phyloP scores from a whole-genome alignment of 805 yeast species.

The Candida koratica region DNA sequence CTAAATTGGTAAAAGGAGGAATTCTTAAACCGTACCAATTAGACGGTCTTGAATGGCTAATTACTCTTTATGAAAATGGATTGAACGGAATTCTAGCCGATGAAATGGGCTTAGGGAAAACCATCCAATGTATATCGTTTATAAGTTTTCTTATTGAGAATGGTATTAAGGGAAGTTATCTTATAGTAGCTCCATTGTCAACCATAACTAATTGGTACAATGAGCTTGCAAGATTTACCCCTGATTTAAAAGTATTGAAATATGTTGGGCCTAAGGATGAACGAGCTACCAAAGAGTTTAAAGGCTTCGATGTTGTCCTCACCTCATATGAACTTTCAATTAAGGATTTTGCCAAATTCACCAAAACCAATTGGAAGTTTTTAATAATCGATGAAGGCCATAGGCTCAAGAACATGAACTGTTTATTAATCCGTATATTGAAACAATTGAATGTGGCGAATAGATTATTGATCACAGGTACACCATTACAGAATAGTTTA shows the following conservation, averaged over 20 bases:
- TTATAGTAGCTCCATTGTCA: slow-evolving; percentile 77
- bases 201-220: slow-evolving; percentile 81
- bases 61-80: slow-evolving; percentile 87
- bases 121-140: slow-evolving; percentile 81
- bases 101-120: slow-evolving; percentile 97
- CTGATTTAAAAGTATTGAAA: slow-evolving; percentile 54
- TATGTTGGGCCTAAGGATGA: slow-evolving; percentile 62
- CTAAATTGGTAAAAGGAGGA: slow-evolving; percentile 42
- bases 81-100: slow-evolving; percentile 93
- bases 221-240: slow-evolving; percentile 74
- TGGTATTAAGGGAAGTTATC: slow-evolving; percentile 73
- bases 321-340: slow-evolving; percentile 82
- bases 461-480: slow-evolving; percentile 84
- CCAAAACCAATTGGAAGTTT: slow-evolving; percentile 60
- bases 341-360: slow-evolving; percentile 49
- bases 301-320: slow-evolving; percentile 50
- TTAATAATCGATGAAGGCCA: slow-evolving; percentile 96
- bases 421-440: slow-evolving; percentile 66
- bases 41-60: slow-evolving; percentile 88
- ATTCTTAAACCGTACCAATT: slow-evolving; percentile 77
- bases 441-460: slow-evolving; percentile 66
- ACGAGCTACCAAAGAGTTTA: slow-evolving; percentile 32
- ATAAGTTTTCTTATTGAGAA: slow-evolving; percentile 72
- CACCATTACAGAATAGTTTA: slow-evolving; percentile 89
- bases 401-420: slow-evolving; percentile 78